Percentiles rank a stretch among this genome's conserved stretches.
Conservation (phyloP, 345 rosid genomes). For the Bruguiera sexangula region DNA sequence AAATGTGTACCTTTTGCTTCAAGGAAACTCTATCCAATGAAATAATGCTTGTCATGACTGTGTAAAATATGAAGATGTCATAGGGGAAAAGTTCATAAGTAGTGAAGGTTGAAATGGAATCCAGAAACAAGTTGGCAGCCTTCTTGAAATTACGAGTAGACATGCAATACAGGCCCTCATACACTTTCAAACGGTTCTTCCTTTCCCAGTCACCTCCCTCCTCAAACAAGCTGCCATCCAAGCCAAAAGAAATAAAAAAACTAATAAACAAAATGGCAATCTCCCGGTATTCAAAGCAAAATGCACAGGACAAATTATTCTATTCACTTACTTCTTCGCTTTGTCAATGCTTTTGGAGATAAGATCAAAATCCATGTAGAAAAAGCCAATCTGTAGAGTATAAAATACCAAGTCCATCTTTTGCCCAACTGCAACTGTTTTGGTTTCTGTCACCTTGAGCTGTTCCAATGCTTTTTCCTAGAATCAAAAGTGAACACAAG, state of each 20-base stretch:
- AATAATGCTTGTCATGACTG: slow-evolving; percentile 92
- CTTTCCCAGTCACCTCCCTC: slow-evolving; percentile 99
- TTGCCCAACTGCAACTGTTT: slow-evolving; percentile 98
- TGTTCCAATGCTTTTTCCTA: slow-evolving; percentile 96
- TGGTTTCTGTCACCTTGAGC: slow-evolving; percentile 86
- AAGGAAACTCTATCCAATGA: slow-evolving; percentile 93
- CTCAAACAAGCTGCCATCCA: slow-evolving; percentile 77
- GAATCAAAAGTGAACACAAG: slow-evolving; percentile 8
- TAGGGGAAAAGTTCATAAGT: slow-evolving; percentile 95
- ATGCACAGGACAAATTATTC: slow-evolving; percentile 6
- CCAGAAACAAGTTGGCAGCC: slow-evolving; percentile 89
- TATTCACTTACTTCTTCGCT: slow-evolving; percentile 69
- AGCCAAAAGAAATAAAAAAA: neutral
- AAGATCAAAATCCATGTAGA: slow-evolving; percentile 94
- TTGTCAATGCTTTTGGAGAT: slow-evolving; percentile 94
- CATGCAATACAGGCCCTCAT: slow-evolving; percentile 94
- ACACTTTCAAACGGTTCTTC: slow-evolving; percentile 95
- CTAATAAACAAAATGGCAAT: neutral
- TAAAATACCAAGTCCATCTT: slow-evolving; percentile 95
- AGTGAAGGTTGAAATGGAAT: slow-evolving; percentile 97
- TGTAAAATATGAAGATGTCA: slow-evolving; percentile 91
- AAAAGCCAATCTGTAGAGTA: slow-evolving; percentile 80
- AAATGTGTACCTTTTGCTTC: slow-evolving; percentile 78
- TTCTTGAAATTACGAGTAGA: slow-evolving; percentile 80
- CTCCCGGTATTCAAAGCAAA: neutral